Percentiles rank a stretch among this genome's conserved stretches.
These are phyloP conservation scores for Gillenia trifoliata DNA, from an alignment of 306 rosid species.

Conservation along the genomic window DNA sequence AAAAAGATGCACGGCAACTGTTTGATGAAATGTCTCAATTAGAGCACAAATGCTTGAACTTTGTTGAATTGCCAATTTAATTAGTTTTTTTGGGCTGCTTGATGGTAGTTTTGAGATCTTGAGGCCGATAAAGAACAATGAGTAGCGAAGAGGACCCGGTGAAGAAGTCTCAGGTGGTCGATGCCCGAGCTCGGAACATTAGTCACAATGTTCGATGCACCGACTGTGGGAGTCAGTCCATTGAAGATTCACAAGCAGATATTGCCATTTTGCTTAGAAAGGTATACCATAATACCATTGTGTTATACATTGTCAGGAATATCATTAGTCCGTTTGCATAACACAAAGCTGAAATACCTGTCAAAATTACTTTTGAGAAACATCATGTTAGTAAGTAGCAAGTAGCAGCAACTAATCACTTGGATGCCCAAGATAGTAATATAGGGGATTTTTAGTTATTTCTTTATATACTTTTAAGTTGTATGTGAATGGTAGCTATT, in stretches of 20 bases:
- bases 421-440: not conserved
- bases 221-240: slow-evolving; percentile 97
- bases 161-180: slow-evolving; percentile 50
- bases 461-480: too few relatives aligned
- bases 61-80: not conserved
- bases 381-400: not conserved
- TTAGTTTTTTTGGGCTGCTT: slow-evolving; percentile 4
- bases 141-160: slow-evolving; percentile 56
- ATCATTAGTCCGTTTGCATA: not conserved
- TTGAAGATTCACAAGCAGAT: slow-evolving; percentile 97
- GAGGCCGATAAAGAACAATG: slow-evolving; percentile 33
- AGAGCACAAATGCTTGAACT: not conserved
- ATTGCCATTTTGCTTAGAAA: slow-evolving; percentile 89
- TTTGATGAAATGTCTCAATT: slow-evolving; percentile 42
- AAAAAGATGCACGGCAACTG: slow-evolving; percentile 21
- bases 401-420: not conserved
- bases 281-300: slow-evolving; percentile 30
- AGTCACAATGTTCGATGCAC: slow-evolving; percentile 96
- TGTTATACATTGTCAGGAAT: not conserved
- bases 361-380: not conserved
- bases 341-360: not conserved
- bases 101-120: slow-evolving; percentile 14
- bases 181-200: slow-evolving; percentile 81
- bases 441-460: not conserved
- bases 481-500: too few relatives aligned